Percentiles rank a stretch among this genome's conserved stretches.
Conservation (phyloP, 306 rosid species). For the Arachis stenosperma region DNA sequence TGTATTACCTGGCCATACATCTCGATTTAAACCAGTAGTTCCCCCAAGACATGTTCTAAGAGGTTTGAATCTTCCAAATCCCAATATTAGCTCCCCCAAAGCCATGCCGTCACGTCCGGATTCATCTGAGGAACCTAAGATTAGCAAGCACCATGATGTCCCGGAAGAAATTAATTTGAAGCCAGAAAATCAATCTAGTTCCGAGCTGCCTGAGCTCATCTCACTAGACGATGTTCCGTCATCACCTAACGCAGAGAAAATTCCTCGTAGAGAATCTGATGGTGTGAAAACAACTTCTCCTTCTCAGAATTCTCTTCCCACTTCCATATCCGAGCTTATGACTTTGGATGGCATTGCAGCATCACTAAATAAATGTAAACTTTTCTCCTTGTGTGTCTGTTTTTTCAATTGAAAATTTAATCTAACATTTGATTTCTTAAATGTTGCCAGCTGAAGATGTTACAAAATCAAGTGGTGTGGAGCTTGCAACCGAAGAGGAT, state of each 20-base stretch:
- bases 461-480: constrained; percentile 42
- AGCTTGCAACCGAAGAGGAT: constrained; percentile 37
- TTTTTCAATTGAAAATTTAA: background rate
- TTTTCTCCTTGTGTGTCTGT: constrained; percentile 20
- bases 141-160: constrained; percentile 36
- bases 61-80: constrained; percentile 43
- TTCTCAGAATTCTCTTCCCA: constrained; percentile 38
- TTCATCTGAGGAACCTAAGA: constrained; percentile 46
- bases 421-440: constrained; percentile 39
- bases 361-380: constrained; percentile 48
- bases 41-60: constrained; percentile 33
- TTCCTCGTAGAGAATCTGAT: constrained; percentile 37
- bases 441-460: constrained; percentile 46
- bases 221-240: constrained; percentile 48
- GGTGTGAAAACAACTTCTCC: constrained; percentile 36
- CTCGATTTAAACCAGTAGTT: constrained; percentile 39
- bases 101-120: constrained; percentile 47
- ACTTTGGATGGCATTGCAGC: constrained; percentile 38
- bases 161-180: constrained; percentile 44
- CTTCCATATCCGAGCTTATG: constrained; percentile 40
- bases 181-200: constrained; percentile 41
- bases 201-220: constrained; percentile 52
- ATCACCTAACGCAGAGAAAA: constrained; percentile 36
- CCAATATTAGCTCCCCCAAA: constrained; percentile 26
- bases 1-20: constrained; percentile 31